phyloP scores from a whole-genome alignment of 768 basidiomycete species.

The Boletales sp. region DNA sequence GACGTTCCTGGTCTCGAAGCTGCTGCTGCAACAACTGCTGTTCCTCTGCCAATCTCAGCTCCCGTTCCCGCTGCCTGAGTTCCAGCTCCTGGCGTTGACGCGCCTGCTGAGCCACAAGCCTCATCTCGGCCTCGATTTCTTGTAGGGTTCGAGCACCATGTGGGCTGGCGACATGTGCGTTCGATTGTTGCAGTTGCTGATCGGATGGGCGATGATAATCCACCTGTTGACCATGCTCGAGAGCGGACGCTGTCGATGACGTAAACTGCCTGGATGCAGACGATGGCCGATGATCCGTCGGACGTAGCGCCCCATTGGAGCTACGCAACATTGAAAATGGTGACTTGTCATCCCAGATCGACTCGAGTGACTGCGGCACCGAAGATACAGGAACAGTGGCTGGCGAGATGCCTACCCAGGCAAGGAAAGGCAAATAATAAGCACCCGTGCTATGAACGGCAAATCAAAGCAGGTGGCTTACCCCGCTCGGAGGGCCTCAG shows the following conservation, averaged over 20 bases:
- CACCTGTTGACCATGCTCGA: constrained; percentile 26
- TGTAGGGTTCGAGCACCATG: constrained; percentile 60
- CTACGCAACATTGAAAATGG: constrained; percentile 66
- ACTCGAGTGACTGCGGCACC: constrained; percentile 53
- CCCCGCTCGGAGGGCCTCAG: constrained; percentile 26
- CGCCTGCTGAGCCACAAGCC: constrained; percentile 50
- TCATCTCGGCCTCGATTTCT: constrained; percentile 85
- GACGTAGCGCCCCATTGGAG: constrained; percentile 45
- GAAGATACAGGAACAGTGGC: constrained; percentile 30
- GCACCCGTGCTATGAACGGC: not conserved
- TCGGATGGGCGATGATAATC: constrained; percentile 33
- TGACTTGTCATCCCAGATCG: constrained; percentile 82
- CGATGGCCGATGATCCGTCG: constrained; percentile 31
- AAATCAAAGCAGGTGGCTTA: constrained; percentile 17
- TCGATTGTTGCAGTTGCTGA: constrained; percentile 37
- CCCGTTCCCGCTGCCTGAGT: constrained; percentile 47
- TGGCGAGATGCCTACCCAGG: constrained; percentile 27
- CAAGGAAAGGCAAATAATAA: constrained; percentile 14
- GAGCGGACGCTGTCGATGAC: constrained; percentile 20
- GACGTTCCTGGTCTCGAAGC: constrained; percentile 40
- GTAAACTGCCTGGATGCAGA: constrained; percentile 22
- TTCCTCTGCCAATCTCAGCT: constrained; percentile 30
- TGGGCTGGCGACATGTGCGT: constrained; percentile 33
- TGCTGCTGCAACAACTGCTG: constrained; percentile 39
- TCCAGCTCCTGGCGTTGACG: constrained; percentile 38